Conservation (phyloP, 2,329 filamentous ascomycete genomes). For the Tolypocladium ovalisporum region DNA sequence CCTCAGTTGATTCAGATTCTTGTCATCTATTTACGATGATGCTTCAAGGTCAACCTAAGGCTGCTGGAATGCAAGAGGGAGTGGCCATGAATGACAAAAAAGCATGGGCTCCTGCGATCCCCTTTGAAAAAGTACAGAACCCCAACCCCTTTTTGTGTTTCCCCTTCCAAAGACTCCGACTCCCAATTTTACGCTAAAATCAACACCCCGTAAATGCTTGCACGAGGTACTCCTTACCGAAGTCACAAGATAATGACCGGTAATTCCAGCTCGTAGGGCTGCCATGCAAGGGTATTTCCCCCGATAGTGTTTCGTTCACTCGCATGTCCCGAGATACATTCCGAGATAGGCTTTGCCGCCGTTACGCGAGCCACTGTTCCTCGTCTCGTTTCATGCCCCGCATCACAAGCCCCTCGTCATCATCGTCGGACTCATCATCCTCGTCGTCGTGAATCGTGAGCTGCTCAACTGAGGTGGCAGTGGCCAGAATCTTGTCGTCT, state of each 20-base stretch:
- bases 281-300: not conserved
- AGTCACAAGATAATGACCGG: not conserved
- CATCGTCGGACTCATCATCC: conserved; percentile 35
- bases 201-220: not conserved
- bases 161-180: not conserved
- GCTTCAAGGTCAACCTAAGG: not conserved
- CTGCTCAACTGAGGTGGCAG: conserved; percentile 25
- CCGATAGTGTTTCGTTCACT: not conserved
- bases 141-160: not conserved
- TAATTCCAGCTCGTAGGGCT: not conserved
- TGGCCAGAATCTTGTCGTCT: conserved; percentile 23
- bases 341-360: not conserved
- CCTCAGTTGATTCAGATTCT: not conserved
- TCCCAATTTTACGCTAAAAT: conserved; percentile 1
- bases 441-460: conserved; percentile 29
- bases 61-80: not conserved
- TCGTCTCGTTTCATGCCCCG: conserved; percentile 44
- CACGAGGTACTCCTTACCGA: not conserved
- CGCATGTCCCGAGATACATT: not conserved
- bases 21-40: not conserved
- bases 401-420: conserved; percentile 50
- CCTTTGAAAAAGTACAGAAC: not conserved
- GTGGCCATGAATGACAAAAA: not conserved
- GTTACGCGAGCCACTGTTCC: conserved; percentile 47
- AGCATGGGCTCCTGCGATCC: not conserved